Percentiles rank a stretch among this genome's conserved stretches.
Conservation (phyloP, 2,329 filamentous ascomycete species). For the Penicillium sp. region DNA sequence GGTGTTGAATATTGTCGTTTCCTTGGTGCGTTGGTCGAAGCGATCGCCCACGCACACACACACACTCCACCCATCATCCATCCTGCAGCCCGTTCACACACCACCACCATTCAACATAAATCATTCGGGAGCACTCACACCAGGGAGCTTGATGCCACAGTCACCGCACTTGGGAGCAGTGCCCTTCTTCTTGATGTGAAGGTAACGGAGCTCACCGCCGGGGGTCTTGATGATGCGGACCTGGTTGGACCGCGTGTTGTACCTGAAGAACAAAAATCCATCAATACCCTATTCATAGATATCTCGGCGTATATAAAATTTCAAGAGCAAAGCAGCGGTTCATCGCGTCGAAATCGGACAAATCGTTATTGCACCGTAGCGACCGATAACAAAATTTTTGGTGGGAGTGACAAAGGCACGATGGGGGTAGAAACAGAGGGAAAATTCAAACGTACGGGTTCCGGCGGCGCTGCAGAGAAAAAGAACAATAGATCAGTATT, state of each 20-base stretch:
- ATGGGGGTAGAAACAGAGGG: too few species aligned
- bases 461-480: conserved; percentile 55
- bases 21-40: too few species aligned
- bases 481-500: too few species aligned
- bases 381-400: conserved; percentile 2
- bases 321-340: too few species aligned
- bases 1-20: too few species aligned
- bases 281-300: conserved; percentile 29
- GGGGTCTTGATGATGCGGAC: conserved; percentile 93
- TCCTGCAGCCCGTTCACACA: too few species aligned
- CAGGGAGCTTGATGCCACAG: conserved; percentile 93
- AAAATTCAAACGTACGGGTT: conserved; percentile 58
- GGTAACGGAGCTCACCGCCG: conserved; percentile 86
- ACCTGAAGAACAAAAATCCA: conserved; percentile 48
- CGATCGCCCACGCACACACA: conserved; percentile 11
- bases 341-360: too few species aligned
- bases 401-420: too few species aligned
- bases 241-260: conserved; percentile 98
- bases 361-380: too few species aligned
- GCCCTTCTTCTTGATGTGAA: conserved; percentile 99
- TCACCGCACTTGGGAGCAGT: conserved; percentile 98
- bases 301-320: too few species aligned
- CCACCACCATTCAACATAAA: too few species aligned
- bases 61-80: conserved; percentile 14
- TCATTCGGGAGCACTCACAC: conserved; percentile 61